Evolutionary conservation across 1,284 basidiomycete species (phyloP).

Genomic region (Papiliotrema fonsecae): DNA sequence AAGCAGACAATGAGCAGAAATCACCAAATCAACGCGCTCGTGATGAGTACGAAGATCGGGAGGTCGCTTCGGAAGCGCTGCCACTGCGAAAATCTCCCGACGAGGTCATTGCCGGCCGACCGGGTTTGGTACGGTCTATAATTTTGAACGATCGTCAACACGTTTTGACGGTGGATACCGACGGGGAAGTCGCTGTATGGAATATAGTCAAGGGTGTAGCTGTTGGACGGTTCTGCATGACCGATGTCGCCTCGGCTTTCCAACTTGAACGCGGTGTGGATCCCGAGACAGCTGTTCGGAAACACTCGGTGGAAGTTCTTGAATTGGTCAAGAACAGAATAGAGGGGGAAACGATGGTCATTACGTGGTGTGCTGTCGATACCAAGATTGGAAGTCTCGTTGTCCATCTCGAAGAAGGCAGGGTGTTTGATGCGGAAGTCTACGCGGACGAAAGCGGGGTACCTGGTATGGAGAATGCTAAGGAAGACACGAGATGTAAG

Average conservation of each 20-base stretch:
- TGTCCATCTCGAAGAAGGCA: conserved; percentile 74
- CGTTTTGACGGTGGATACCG: conserved; percentile 85
- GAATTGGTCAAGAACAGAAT: conserved; percentile 82
- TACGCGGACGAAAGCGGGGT: conserved; percentile 86
- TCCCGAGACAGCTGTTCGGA: conserved; percentile 45
- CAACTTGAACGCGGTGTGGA: conserved; percentile 39
- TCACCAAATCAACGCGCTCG: conserved; percentile 43
- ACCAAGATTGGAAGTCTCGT: conserved; percentile 83
- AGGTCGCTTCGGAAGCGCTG: conserved; percentile 71
- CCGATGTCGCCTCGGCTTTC: conserved; percentile 60
- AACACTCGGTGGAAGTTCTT: conserved; percentile 60
- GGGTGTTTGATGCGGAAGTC: conserved; percentile 89
- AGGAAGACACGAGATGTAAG: conserved; percentile 74
- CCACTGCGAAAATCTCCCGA: conserved; percentile 63
- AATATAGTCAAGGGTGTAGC: conserved; percentile 78
- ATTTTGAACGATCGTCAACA: conserved; percentile 89
- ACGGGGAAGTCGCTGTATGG: conserved; percentile 80
- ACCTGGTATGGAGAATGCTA: conserved; percentile 54
- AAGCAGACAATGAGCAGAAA: not conserved
- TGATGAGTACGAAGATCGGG: conserved; percentile 67
- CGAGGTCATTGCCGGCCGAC: conserved; percentile 67
- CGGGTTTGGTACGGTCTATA: conserved; percentile 76
- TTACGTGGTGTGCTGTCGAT: conserved; percentile 82
- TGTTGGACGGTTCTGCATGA: conserved; percentile 62
- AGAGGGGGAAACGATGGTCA: conserved; percentile 83